phyloP scores from a whole-genome alignment of 331 rosid genomes.

The Pyracantha coccinea region DNA sequence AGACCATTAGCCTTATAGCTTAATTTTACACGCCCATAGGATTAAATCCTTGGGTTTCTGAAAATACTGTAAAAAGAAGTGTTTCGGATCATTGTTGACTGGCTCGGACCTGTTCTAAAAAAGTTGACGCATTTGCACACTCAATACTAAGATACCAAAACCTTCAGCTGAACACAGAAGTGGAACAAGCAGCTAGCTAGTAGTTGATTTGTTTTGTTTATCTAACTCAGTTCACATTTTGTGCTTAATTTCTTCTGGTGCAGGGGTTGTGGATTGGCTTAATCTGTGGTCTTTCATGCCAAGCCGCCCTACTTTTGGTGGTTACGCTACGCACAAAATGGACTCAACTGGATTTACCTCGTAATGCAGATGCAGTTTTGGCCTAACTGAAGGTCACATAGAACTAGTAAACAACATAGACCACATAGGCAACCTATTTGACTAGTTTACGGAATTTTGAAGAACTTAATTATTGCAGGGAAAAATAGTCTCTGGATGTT shows the following conservation, averaged over 20 bases:
- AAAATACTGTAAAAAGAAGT: too few relatives aligned
- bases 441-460: neutral
- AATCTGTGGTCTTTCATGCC: slow-evolving; percentile 65
- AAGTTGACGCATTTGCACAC: neutral
- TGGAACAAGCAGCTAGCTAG: neutral
- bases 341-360: slow-evolving; percentile 23
- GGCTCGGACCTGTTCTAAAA: too few relatives aligned
- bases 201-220: neutral
- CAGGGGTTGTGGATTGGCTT: slow-evolving; percentile 89
- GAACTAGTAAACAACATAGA: neutral
- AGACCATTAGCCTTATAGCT: neutral
- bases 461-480: neutral
- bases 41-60: too few relatives aligned
- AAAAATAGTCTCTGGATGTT: neutral
- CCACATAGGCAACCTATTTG: neutral
- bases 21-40: neutral
- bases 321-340: slow-evolving; percentile 38
- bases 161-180: neutral
- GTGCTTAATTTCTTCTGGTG: neutral
- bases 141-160: neutral
- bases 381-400: neutral
- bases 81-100: too few relatives aligned
- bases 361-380: neutral
- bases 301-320: slow-evolving; percentile 39
- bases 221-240: neutral